Percentiles rank a stretch among this genome's conserved stretches.
Evolutionary conservation across 2,329 filamentous ascomycete genomes (phyloP).

Genomic region (Penicillium sp.): DNA sequence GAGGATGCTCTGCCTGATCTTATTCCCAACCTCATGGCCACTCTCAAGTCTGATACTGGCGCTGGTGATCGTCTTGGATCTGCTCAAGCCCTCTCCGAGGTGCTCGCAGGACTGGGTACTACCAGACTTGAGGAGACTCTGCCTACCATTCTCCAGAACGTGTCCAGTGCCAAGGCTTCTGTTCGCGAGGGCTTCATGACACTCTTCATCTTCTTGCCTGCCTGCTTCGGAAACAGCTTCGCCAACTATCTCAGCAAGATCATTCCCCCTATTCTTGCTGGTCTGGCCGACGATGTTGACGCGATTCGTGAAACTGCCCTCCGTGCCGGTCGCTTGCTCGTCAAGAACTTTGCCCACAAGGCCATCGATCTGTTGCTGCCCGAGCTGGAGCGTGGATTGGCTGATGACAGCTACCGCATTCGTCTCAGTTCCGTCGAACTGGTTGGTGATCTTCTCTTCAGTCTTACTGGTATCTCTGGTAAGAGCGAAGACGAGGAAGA

Average conservation of each 20-base stretch:
- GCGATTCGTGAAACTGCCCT: constrained; percentile 96
- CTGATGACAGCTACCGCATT: constrained; percentile 97
- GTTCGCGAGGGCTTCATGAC: constrained; percentile 99
- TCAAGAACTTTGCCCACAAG: constrained; percentile 97
- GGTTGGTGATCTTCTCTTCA: constrained; percentile 95
- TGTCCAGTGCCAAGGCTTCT: constrained; percentile 83
- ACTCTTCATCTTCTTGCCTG: constrained; percentile 96
- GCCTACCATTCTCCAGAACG: constrained; percentile 94
- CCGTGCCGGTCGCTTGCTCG: constrained; percentile 85
- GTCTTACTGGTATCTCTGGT: constrained; percentile 88
- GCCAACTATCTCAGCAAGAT: constrained; percentile 93
- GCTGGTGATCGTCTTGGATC: constrained; percentile 95
- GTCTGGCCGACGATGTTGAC: constrained; percentile 92
- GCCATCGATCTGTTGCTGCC: constrained; percentile 92
- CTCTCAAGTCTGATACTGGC: constrained; percentile 93
- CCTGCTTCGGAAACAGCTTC: constrained; percentile 98
- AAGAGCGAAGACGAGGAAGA: constrained; percentile 79
- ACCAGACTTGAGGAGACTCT: constrained; percentile 90
- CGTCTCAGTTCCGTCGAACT: constrained; percentile 97
- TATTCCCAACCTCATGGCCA: constrained; percentile 96
- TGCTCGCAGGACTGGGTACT: constrained; percentile 91
- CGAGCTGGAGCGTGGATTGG: constrained; percentile 91
- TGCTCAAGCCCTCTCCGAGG: constrained; percentile 93
- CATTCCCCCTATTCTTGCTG: constrained; percentile 90
- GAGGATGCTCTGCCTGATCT: constrained; percentile 96